Evolutionary conservation across 352 stramenopile genomes (phyloP).

Genomic region (Thalassiosira mediterranea): DNA sequence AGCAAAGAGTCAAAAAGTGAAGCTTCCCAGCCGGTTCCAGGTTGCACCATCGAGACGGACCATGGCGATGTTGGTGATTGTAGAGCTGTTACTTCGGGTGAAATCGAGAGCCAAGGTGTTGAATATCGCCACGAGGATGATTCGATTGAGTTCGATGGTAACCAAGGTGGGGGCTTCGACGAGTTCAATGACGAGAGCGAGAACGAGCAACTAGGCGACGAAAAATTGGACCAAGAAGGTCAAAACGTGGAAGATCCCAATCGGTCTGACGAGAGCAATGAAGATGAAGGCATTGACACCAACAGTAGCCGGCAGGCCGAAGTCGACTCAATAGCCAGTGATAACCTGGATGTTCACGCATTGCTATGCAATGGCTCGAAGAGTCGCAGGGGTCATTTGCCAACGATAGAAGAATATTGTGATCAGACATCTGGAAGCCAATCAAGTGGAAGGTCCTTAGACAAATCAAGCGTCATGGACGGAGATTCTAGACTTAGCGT

Average conservation of each 20-base stretch:
- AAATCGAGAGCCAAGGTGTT: background rate
- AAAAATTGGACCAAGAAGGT: background rate
- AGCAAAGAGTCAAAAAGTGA: no score
- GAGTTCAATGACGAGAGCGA: constrained; percentile 7
- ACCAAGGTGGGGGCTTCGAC: constrained; percentile 19
- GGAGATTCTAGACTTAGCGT: background rate
- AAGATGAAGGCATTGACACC: constrained; percentile 1
- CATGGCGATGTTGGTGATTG: background rate
- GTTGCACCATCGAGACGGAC: background rate
- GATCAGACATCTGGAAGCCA: constrained; percentile 17
- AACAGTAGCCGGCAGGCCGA: background rate
- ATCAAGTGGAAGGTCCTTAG: background rate
- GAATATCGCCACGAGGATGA: background rate
- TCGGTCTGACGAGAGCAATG: constrained; percentile 8
- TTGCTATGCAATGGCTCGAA: constrained; percentile 24
- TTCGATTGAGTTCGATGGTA: constrained; percentile 20
- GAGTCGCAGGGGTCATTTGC: constrained; percentile 22
- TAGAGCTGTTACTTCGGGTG: background rate
- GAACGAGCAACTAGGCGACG: background rate
- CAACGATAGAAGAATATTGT: constrained; percentile 43
- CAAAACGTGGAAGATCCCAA: constrained; percentile 7
- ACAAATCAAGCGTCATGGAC: constrained; percentile 13
- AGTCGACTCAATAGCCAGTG: constrained; percentile 39
- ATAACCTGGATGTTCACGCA: constrained; percentile 46
- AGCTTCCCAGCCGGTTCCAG: no score